Evolutionary conservation across 2,329 filamentous ascomycete genomes (phyloP).

Genomic region (Diplodia seriata): DNA sequence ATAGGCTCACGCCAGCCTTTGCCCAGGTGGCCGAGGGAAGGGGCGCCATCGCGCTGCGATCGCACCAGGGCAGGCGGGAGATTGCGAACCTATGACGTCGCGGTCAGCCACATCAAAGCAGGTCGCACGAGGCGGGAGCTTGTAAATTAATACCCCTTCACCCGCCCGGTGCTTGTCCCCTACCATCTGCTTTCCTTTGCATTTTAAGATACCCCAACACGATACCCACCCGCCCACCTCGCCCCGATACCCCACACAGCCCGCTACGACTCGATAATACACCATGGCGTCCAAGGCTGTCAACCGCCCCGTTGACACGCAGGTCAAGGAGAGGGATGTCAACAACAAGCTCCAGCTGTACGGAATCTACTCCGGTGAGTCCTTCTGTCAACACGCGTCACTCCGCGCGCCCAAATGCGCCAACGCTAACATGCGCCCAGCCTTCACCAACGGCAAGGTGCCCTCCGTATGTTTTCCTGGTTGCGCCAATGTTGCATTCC

Average conservation of each 20-base stretch:
- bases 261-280: not conserved
- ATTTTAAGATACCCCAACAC: constrained; percentile 32
- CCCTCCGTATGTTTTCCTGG: constrained; percentile 72
- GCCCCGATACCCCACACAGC: constrained; percentile 9
- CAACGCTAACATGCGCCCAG: constrained; percentile 49
- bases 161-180: constrained; percentile 11
- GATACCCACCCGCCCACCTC: constrained; percentile 8
- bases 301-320: constrained; percentile 75
- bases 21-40: constrained; percentile 13
- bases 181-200: constrained; percentile 16
- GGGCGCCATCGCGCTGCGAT: constrained; percentile 10
- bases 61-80: constrained; percentile 20
- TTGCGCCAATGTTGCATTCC: not conserved
- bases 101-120: constrained; percentile 25
- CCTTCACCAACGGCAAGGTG: constrained; percentile 87
- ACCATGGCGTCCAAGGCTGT: constrained; percentile 51
- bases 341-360: constrained; percentile 95
- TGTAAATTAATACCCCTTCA: constrained; percentile 24
- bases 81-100: constrained; percentile 29
- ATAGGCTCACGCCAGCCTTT: constrained; percentile 25
- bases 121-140: constrained; percentile 9
- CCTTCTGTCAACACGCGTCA: not conserved
- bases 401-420: not conserved
- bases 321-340: constrained; percentile 82
- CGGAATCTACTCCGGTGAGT: constrained; percentile 76